phyloP scores from a whole-genome alignment of 352 stramenopile genomes.

The Globisporangium canariense region DNA sequence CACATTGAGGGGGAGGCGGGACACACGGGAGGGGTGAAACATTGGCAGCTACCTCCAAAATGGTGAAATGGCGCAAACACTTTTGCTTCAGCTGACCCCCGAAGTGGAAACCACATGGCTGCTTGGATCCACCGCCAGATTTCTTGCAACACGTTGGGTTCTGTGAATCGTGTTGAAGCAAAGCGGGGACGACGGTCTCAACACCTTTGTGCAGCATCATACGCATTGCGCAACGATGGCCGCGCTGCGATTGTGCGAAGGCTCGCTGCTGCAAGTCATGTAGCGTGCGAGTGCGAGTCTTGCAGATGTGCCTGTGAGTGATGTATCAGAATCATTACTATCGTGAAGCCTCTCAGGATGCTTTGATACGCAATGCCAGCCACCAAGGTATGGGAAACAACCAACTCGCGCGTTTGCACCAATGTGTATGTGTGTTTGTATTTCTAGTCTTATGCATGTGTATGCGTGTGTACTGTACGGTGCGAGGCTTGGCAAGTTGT shows the following conservation, averaged over 20 bases:
- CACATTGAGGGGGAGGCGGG: constrained; percentile 2
- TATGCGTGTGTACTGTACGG: background rate
- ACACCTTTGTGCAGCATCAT: no score
- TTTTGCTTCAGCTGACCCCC: constrained; percentile 12
- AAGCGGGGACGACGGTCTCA: no score
- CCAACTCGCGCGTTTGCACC: background rate
- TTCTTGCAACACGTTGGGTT: constrained; percentile 1
- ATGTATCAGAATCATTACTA: no score
- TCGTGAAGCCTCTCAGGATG: no score
- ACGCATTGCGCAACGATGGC: no score
- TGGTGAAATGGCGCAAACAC: constrained; percentile 15
- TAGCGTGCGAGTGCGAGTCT: background rate
- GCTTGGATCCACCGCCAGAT: constrained; percentile 13
- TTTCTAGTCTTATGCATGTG: background rate
- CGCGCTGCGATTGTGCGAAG: no score
- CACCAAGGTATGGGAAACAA: background rate
- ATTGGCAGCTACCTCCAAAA: background rate
- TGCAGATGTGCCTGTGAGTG: background rate
- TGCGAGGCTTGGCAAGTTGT: background rate
- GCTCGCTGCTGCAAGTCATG: no score
- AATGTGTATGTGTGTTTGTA: background rate
- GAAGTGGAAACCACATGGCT: constrained; percentile 7
- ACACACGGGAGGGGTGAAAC: background rate
- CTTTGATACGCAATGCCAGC: no score
- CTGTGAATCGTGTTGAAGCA: background rate